phyloP scores from a whole-genome alignment of 768 basidiomycete species.

The Lactarius deliciosus region DNA sequence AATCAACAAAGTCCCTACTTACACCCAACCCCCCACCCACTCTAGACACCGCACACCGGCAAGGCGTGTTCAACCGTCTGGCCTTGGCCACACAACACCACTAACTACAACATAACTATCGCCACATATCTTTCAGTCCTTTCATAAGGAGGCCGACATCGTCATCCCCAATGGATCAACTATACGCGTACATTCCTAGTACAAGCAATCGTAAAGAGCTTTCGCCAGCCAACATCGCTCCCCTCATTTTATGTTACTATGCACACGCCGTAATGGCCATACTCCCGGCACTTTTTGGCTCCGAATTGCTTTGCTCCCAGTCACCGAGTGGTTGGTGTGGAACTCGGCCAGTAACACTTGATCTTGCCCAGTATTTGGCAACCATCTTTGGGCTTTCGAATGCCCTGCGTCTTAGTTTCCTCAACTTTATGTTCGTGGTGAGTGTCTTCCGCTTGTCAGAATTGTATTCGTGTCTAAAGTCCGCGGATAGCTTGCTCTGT shows the following conservation, averaged over 20 bases:
- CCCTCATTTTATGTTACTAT: constrained; percentile 23
- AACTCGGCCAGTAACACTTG: constrained; percentile 6
- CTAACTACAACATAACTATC: constrained; percentile 14
- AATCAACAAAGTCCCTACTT: too few relatives aligned
- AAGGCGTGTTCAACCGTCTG: not conserved
- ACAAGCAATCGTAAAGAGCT: constrained; percentile 10
- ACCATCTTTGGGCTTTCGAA: not conserved
- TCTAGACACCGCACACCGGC: not conserved
- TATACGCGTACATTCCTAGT: constrained; percentile 1
- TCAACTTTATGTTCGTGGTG: constrained; percentile 23
- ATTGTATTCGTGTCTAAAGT: not conserved
- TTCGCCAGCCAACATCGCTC: constrained; percentile 1
- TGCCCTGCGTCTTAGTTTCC: constrained; percentile 13
- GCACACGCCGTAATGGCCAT: constrained; percentile 26
- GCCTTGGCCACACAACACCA: constrained; percentile 10
- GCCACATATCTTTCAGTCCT: not conserved
- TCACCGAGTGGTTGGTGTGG: constrained; percentile 24
- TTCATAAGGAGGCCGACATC: not conserved
- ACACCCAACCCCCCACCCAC: not conserved
- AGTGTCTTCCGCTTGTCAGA: not conserved
- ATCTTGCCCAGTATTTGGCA: constrained; percentile 15
- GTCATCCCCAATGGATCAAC: not conserved
- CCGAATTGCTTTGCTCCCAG: constrained; percentile 19
- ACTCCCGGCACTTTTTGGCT: constrained; percentile 13
- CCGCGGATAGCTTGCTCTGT: constrained; percentile 11